Evolutionary conservation across 441 rosid species (phyloP).

Genomic region (Gossypium lobatum): DNA sequence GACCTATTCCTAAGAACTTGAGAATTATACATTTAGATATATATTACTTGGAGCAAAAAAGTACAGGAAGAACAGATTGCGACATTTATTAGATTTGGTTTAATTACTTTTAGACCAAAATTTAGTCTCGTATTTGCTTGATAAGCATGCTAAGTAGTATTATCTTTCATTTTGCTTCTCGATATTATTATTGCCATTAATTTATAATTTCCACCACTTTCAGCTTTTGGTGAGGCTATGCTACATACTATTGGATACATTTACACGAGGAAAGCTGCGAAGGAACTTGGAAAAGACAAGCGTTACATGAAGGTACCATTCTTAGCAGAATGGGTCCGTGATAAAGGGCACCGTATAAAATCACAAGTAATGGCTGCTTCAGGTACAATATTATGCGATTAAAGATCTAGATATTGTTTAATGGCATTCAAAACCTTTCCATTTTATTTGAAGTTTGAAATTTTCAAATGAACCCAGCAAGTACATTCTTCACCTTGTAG

Average conservation of each 20-base stretch:
- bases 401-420: neutral
- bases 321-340: slow-evolving; percentile 95
- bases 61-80: neutral
- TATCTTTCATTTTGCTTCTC: neutral
- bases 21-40: neutral
- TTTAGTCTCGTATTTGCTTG: neutral
- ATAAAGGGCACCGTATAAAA: slow-evolving; percentile 83
- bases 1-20: neutral
- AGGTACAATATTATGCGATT: slow-evolving; percentile 34
- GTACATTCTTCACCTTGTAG: slow-evolving; percentile 28
- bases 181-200: neutral
- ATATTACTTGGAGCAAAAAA: neutral
- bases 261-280: slow-evolving; percentile 3
- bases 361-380: slow-evolving; percentile 99
- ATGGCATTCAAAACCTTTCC: slow-evolving; percentile 4
- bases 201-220: neutral
- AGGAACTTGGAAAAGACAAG: slow-evolving; percentile 1
- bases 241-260: slow-evolving; percentile 4
- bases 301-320: slow-evolving; percentile 74
- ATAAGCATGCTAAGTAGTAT: neutral
- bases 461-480: neutral
- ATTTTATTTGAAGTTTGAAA: neutral
- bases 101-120: neutral
- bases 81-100: neutral
- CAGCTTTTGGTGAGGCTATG: slow-evolving; percentile 4